phyloP scores from a whole-genome alignment of 2,329 filamentous ascomycete species.

The Venturia nashicola region DNA sequence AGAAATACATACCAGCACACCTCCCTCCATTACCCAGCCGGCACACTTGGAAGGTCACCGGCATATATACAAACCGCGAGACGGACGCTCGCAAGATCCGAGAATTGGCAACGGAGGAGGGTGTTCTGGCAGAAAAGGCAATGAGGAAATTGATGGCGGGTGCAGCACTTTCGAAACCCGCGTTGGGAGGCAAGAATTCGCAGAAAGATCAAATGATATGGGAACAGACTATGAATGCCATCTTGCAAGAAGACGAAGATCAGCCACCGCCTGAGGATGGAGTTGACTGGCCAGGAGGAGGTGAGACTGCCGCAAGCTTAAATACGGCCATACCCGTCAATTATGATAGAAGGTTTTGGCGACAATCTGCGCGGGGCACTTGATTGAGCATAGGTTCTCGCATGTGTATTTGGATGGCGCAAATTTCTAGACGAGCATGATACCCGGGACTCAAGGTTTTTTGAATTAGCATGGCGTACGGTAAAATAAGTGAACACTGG shows the following conservation, averaged over 20 bases:
- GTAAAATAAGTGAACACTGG: not conserved
- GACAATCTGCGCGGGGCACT: conserved; percentile 29
- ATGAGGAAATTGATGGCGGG: conserved; percentile 44
- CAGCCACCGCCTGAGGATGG: conserved; percentile 15
- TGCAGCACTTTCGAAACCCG: conserved; percentile 31
- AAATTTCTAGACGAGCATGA: not conserved
- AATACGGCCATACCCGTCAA: conserved; percentile 38
- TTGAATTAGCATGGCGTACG: not conserved
- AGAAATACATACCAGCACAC: conserved; percentile 44
- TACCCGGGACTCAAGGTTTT: not conserved
- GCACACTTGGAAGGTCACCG: conserved; percentile 50
- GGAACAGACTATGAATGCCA: conserved; percentile 33
- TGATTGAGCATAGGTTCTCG: not conserved
- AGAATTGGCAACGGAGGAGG: conserved; percentile 53
- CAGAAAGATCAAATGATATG: conserved; percentile 38
- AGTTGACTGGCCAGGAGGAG: conserved; percentile 17
- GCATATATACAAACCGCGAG: conserved; percentile 46
- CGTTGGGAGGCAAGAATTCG: conserved; percentile 22
- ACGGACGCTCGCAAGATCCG: conserved; percentile 46
- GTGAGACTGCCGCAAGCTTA: not conserved
- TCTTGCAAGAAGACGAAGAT: conserved; percentile 35
- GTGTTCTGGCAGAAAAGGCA: conserved; percentile 52
- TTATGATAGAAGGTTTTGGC: conserved; percentile 47
- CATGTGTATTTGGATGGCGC: not conserved
- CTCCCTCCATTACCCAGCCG: conserved; percentile 51